phyloP scores from a whole-genome alignment of 176 grass and related monocot species.

The Bolboschoenus planiculmis region DNA sequence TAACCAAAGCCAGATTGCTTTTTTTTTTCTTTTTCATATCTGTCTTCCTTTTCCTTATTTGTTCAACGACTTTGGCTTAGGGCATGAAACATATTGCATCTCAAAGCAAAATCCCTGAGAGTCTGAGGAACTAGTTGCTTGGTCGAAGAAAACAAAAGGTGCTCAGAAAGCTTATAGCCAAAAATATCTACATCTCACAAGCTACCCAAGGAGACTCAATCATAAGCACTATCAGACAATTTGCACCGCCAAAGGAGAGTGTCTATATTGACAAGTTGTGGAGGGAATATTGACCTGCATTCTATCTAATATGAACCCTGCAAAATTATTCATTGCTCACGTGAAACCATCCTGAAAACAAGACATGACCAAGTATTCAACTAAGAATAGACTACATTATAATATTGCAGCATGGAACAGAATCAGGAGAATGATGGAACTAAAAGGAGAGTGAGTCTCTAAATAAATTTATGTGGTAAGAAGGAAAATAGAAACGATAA shows the following conservation, averaged over 20 bases:
- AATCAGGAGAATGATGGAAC: background rate
- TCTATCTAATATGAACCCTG: slow-evolving; percentile 18
- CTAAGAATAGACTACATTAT: background rate
- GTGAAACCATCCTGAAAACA: slow-evolving; percentile 22
- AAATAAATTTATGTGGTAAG: background rate
- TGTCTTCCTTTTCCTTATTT: background rate
- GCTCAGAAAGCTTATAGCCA: background rate
- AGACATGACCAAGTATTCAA: slow-evolving; percentile 4
- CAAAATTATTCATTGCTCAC: slow-evolving; percentile 18
- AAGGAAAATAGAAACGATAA: background rate
- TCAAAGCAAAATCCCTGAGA: background rate
- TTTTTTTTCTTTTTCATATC: background rate
- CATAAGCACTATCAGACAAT: background rate
- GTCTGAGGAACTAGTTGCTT: background rate
- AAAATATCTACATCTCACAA: background rate
- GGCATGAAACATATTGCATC: background rate
- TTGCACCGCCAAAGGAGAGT: background rate
- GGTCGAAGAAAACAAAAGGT: background rate
- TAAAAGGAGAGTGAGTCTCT: background rate
- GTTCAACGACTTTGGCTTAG: background rate
- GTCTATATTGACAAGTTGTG: background rate
- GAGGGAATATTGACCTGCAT: background rate
- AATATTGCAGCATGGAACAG: background rate
- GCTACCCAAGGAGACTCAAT: background rate
- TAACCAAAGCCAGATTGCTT: background rate